Evolutionary conservation across 2,329 filamentous ascomycete species (phyloP).

Genomic region (Cryphonectria radicalis): DNA sequence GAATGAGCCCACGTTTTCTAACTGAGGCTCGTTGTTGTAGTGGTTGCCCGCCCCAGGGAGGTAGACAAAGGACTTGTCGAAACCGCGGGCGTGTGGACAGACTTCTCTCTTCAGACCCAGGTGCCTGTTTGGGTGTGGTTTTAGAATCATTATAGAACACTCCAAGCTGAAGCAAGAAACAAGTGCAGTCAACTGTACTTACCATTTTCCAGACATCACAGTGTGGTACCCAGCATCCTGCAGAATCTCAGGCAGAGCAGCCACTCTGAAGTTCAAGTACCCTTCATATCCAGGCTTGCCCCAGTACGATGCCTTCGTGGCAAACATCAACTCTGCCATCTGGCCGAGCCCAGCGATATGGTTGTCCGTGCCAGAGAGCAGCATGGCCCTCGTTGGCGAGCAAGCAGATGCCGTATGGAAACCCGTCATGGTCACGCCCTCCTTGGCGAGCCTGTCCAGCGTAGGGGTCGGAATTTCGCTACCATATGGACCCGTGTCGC

Average conservation of each 20-base stretch:
- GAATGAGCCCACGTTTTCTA: constrained; percentile 43
- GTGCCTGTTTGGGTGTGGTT: constrained; percentile 33
- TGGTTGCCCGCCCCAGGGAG: constrained; percentile 64
- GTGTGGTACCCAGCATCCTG: constrained; percentile 39
- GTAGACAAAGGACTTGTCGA: constrained; percentile 63
- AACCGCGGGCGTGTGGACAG: constrained; percentile 60
- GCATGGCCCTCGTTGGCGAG: constrained; percentile 62
- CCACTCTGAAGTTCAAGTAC: constrained; percentile 38
- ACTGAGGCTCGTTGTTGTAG: constrained; percentile 53
- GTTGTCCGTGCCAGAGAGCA: constrained; percentile 63
- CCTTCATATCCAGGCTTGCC: constrained; percentile 38
- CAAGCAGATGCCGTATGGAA: constrained; percentile 64
- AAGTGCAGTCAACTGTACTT: background rate
- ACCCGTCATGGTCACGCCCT: constrained; percentile 58
- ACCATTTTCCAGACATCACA: constrained; percentile 37
- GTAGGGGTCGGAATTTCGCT: constrained; percentile 62
- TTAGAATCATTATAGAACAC: constrained; percentile 8
- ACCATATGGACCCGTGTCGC: constrained; percentile 47
- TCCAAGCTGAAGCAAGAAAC: background rate
- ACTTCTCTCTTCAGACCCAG: constrained; percentile 59
- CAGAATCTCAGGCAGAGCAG: constrained; percentile 36
- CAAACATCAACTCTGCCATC: constrained; percentile 48
- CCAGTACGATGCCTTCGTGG: constrained; percentile 37
- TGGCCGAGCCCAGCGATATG: constrained; percentile 59
- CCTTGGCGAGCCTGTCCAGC: constrained; percentile 53